Evolutionary conservation across 1,284 basidiomycete species (phyloP).

Genomic region (Xerocomus minutiporus): DNA sequence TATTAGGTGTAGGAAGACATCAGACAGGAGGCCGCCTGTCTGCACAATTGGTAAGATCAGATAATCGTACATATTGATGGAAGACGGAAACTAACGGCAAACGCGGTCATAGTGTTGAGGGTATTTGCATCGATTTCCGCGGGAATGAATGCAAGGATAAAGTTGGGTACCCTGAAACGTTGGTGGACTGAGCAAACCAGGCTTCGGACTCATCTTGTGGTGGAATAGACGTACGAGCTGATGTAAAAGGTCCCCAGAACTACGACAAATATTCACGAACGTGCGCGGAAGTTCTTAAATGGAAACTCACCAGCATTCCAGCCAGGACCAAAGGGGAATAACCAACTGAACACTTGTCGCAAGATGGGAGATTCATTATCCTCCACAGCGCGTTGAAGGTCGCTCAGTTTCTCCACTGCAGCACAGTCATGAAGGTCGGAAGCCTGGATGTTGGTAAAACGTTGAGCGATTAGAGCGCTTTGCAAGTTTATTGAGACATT

Average conservation of each 20-base stretch:
- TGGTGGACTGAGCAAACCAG: constrained; percentile 18
- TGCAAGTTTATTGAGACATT: constrained; percentile 14
- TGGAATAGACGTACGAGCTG: constrained; percentile 66
- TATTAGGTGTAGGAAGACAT: constrained; percentile 85
- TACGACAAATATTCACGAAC: constrained; percentile 30
- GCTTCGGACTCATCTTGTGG: constrained; percentile 13
- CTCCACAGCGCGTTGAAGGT: constrained; percentile 57
- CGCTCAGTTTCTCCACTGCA: constrained; percentile 53
- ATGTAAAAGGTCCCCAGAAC: constrained; percentile 90
- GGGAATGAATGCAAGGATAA: constrained; percentile 87
- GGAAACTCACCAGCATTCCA: constrained; percentile 66
- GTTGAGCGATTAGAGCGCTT: constrained; percentile 5
- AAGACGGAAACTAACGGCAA: constrained; percentile 53
- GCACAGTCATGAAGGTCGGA: constrained; percentile 48
- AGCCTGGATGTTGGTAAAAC: constrained; percentile 34
- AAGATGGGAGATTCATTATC: constrained; percentile 64
- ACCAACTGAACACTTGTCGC: constrained; percentile 69
- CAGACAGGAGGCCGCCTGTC: constrained; percentile 86
- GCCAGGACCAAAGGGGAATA: constrained; percentile 84
- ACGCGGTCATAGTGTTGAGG: constrained; percentile 87
- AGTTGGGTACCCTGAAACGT: constrained; percentile 73
- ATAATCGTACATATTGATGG: constrained; percentile 13
- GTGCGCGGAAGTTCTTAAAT: constrained; percentile 10
- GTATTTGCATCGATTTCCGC: constrained; percentile 78
- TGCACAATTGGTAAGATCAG: constrained; percentile 35